phyloP scores from a whole-genome alignment of 257 asterid species.

The Scutellaria baicalensis region DNA sequence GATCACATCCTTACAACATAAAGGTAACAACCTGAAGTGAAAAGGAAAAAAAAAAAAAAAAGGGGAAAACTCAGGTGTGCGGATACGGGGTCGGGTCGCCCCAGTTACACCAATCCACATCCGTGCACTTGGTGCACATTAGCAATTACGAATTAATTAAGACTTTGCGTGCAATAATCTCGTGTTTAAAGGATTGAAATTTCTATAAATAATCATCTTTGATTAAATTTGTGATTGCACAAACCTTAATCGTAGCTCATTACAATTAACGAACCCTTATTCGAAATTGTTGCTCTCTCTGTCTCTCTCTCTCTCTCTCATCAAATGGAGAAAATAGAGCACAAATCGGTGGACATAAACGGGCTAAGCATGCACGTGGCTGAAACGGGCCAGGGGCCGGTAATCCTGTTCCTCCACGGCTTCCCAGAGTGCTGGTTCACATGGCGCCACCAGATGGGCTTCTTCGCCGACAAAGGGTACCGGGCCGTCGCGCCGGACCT shows the following conservation, averaged over 20 bases:
- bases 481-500: slow-evolving; percentile 75
- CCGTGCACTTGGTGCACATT: too few species aligned
- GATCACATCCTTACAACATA: too few species aligned
- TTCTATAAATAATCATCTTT: too few species aligned
- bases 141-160: too few species aligned
- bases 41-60: too few species aligned
- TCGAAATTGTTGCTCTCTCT: background rate
- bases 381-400: slow-evolving; percentile 59
- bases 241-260: background rate
- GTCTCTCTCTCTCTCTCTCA: background rate
- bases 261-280: background rate
- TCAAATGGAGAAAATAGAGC: slow-evolving; percentile 43
- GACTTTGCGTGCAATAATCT: too few species aligned
- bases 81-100: too few species aligned
- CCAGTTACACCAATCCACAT: too few species aligned
- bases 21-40: too few species aligned
- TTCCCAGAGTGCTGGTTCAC: slow-evolving; percentile 88
- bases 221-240: too few species aligned
- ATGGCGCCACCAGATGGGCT: slow-evolving; percentile 73
- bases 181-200: too few species aligned
- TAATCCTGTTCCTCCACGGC: slow-evolving; percentile 74
- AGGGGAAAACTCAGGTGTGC: too few species aligned
- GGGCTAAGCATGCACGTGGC: slow-evolving; percentile 64
- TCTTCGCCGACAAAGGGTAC: slow-evolving; percentile 51
- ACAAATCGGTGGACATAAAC: slow-evolving; percentile 33